phyloP scores from a whole-genome alignment of 768 basidiomycete species.

The Boletus bicolor region DNA sequence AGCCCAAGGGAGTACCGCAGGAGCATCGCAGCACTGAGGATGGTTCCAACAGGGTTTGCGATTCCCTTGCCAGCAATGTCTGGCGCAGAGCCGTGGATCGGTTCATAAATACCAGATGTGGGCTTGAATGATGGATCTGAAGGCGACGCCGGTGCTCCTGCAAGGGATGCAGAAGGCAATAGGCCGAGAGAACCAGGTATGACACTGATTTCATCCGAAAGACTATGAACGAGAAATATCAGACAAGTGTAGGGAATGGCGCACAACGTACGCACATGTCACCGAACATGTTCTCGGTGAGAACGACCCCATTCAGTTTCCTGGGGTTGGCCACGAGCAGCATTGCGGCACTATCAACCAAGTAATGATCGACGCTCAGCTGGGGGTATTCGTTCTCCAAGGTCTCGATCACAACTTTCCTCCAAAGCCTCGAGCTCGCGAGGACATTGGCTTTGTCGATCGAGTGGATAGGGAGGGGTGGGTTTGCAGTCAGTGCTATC shows the following conservation, averaged over 20 bases:
- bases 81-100: conserved; percentile 93
- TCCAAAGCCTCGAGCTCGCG: conserved; percentile 91
- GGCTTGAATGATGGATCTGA: conserved; percentile 62
- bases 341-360: conserved; percentile 98
- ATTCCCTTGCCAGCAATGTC: conserved; percentile 94
- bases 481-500: conserved; percentile 78
- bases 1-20: conserved; percentile 92
- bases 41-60: conserved; percentile 93
- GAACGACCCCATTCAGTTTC: conserved; percentile 91
- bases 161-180: conserved; percentile 93
- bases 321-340: conserved; percentile 84
- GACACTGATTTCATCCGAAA: conserved; percentile 95
- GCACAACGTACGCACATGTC: conserved; percentile 72
- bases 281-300: conserved; percentile 96
- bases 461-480: conserved; percentile 86
- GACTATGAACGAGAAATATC: conserved; percentile 41
- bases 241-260: background rate
- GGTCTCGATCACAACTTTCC: conserved; percentile 87
- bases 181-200: conserved; percentile 97
- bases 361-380: conserved; percentile 80
- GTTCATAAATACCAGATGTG: conserved; percentile 90
- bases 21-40: conserved; percentile 91
- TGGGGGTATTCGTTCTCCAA: conserved; percentile 85
- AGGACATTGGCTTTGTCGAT: conserved; percentile 99
- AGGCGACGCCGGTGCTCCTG: conserved; percentile 71